A percentile compares a stretch with the other conserved stretches of the same genome.
These are phyloP conservation scores for Trifolium repens DNA, from an alignment of 306 rosid genomes.

Conservation along the genomic window DNA sequence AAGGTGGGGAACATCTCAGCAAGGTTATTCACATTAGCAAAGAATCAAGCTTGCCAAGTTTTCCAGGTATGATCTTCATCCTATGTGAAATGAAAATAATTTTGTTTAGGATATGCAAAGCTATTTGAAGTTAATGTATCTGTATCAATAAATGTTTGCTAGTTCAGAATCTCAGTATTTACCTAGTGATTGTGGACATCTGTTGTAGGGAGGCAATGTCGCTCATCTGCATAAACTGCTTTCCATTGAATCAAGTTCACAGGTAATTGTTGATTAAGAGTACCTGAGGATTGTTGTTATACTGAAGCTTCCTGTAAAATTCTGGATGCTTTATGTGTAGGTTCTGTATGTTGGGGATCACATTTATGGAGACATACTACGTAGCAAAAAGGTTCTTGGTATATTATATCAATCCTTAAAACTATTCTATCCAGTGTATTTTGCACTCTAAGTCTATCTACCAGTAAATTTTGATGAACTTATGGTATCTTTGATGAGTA, in stretches of 20 bases:
- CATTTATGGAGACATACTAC: conserved; percentile 94
- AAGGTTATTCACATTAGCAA: conserved; percentile 47
- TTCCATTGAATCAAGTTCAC: conserved; percentile 88
- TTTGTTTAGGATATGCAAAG: conserved; percentile 20
- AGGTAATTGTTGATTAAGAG: conserved; percentile 50
- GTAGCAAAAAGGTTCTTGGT: conserved; percentile 99
- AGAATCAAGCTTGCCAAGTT: conserved; percentile 58
- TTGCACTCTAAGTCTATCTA: conserved; percentile 8
- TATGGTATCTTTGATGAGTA: conserved; percentile 25
- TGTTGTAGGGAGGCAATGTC: conserved; percentile 90
- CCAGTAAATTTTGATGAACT: neutral
- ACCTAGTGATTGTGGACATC: conserved; percentile 28
- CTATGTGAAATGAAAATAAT: conserved; percentile 4
- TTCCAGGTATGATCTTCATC: conserved; percentile 69
- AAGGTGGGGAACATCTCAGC: conserved; percentile 80
- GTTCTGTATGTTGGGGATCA: conserved; percentile 99
- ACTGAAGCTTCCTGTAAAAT: conserved; percentile 21
- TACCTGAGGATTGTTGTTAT: conserved; percentile 31
- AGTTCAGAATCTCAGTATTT: conserved; percentile 21
- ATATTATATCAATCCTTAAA: conserved; percentile 44
- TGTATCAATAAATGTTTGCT: conserved; percentile 35
- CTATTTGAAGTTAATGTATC: conserved; percentile 18
- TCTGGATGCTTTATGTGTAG: conserved; percentile 46
- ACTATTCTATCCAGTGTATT: neutral
- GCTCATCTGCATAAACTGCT: conserved; percentile 92